Evolutionary conservation across 2,329 filamentous ascomycete genomes (phyloP).

Genomic region (Aspergillus eucalypticola): DNA sequence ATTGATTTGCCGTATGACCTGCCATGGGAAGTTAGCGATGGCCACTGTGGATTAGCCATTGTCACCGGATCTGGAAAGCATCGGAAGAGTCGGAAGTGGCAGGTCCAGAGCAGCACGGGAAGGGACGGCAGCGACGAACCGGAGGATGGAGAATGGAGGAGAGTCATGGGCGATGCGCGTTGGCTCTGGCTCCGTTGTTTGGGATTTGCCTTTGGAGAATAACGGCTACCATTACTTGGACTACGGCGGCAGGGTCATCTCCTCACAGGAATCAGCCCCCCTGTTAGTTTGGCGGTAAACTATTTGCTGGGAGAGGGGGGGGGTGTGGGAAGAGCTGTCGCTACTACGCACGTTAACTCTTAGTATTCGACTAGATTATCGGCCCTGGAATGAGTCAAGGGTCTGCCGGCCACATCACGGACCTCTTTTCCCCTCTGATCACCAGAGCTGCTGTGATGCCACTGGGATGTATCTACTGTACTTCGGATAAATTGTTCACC

Average conservation of each 20-base stretch:
- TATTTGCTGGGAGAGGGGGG: too few relatives aligned
- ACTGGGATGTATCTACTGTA: background rate
- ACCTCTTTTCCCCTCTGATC: conserved; percentile 20
- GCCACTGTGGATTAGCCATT: conserved; percentile 20
- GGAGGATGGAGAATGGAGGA: conserved; percentile 5
- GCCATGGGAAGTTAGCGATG: conserved; percentile 23
- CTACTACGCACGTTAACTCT: background rate
- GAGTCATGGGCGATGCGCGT: conserved; percentile 2
- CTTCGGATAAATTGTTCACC: background rate
- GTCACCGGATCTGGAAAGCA: conserved; percentile 24
- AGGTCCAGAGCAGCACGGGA: conserved; percentile 14
- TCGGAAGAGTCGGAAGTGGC: conserved; percentile 26
- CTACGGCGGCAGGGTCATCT: background rate
- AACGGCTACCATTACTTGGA: background rate
- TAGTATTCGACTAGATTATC: background rate
- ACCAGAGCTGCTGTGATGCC: conserved; percentile 1
- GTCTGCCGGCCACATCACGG: conserved; percentile 13
- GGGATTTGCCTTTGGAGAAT: background rate
- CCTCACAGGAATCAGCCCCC: conserved; percentile 8
- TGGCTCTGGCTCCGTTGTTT: conserved; percentile 2
- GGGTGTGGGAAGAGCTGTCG: too few relatives aligned
- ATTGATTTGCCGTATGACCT: conserved; percentile 25
- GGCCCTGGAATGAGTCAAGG: conserved; percentile 8
- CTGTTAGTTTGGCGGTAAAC: background rate
- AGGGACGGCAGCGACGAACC: conserved; percentile 16